Conservation (phyloP, 78 protist genomes). For the Salpingoeca rosetta region DNA sequence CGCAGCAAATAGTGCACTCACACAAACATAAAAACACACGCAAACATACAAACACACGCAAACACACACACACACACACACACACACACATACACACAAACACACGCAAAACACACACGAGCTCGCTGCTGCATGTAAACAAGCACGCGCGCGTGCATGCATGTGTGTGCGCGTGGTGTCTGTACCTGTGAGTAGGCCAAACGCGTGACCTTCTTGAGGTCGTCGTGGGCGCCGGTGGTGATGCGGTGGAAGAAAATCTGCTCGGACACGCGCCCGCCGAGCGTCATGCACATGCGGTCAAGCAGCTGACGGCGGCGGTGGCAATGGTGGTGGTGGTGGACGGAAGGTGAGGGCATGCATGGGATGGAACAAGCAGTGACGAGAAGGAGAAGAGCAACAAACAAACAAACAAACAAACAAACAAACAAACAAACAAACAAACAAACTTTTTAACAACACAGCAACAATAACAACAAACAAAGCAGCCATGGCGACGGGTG, state of each 20-base stretch:
- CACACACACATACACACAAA: no score
- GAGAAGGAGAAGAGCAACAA: not conserved
- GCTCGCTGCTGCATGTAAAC: no score
- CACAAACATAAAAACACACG: no score
- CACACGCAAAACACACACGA: no score
- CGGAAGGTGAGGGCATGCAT: not conserved
- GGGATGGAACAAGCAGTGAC: not conserved
- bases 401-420: not conserved
- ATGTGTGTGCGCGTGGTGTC: slow-evolving; percentile 83
- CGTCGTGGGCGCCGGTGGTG: slow-evolving; percentile 92
- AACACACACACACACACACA: no score
- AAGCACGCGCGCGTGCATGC: slow-evolving; percentile 70
- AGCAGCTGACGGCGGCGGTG: slow-evolving; percentile 26
- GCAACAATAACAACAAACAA: no score
- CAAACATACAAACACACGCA: no score
- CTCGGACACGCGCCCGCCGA: slow-evolving; percentile 91
- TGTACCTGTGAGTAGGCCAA: slow-evolving; percentile 52
- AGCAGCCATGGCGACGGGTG: no score
- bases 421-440: no score
- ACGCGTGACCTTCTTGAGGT: slow-evolving; percentile 64
- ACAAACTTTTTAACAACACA: no score
- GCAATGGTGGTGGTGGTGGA: no score
- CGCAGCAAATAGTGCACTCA: no score
- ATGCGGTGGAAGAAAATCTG: slow-evolving; percentile 23
- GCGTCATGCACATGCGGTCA: slow-evolving; percentile 75